A percentile compares a stretch with the other conserved stretches of the same genome.
Evolutionary conservation across 306 rosid genomes (phyloP).

Genomic region (Vigna mungo): DNA sequence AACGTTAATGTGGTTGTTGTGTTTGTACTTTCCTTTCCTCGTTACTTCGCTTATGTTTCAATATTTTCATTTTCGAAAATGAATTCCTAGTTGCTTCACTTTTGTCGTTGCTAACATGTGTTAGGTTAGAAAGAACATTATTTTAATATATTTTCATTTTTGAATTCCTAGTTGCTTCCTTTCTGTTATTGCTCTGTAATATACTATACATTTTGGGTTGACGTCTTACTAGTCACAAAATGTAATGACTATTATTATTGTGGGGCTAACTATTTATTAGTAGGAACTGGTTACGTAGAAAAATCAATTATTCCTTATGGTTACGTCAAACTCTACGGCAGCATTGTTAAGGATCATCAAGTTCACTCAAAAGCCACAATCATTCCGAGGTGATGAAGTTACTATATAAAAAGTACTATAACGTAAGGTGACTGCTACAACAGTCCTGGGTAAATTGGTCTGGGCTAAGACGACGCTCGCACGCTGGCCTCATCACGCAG

Average conservation of each 20-base stretch:
- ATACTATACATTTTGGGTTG: no score
- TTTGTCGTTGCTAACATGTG: neutral
- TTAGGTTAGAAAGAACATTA: no score
- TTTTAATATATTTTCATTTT: neutral
- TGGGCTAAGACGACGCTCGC: neutral
- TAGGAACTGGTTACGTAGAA: no score
- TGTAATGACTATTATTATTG: no score
- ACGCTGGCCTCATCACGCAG: neutral
- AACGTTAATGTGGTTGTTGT: neutral
- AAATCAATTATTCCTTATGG: no score
- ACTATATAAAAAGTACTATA: neutral
- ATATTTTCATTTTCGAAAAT: neutral
- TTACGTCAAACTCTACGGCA: no score
- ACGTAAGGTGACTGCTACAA: neutral
- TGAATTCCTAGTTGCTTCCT: neutral
- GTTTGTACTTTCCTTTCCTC: constrained; percentile 14
- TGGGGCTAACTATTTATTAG: neutral
- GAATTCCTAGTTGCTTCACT: constrained; percentile 2
- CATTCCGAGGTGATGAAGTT: no score
- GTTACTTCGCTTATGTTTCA: neutral
- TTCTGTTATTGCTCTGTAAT: neutral
- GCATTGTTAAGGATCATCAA: no score
- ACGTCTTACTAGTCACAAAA: neutral
- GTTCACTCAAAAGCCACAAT: no score
- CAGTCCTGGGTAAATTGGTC: neutral